Base-by-base conservation (phyloP, 257 asterid species). In the Solanum ahanhuiri region DNA sequence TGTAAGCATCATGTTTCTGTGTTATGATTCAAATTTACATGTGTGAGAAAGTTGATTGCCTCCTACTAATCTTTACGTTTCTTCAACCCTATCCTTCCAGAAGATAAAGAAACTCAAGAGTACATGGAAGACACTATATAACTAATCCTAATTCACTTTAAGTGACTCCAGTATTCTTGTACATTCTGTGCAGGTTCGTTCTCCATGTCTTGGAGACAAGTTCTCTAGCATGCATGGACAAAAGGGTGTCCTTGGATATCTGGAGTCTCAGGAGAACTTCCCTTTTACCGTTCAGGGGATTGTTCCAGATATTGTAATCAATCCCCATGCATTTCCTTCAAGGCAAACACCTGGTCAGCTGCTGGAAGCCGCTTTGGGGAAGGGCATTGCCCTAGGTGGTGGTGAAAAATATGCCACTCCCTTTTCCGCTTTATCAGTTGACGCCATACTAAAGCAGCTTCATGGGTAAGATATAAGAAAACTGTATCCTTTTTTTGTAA, bases 201-300 rank as follows among this genome's bases (percentile, higher is more conserved):
- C 95, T 75, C 99, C 99, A 9, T 91, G 98, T 58, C 96, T 94
- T 14, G 99, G 99, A 31, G 99, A 95, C 90, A 97, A 97, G 85
- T 97, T 97, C 83, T 95, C 98, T 1, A 97, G 99, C 91, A 97
- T 97, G 99, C 99, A 97, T 83, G 98, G 99, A 73, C 98, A 97
- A 89, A 97, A 97, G 90, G 99, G 99, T 81, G 99, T 97, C 75
- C 88, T 97, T 57, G 99, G 99, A 51, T 94, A 91, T 88, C 91
- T 95, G 87, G 98, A 97, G 83, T 93, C 94, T 51, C 99, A 95
- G 85, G 99, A 95, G 88, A 97, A 95, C 88, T 95, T 95, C 86
- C 98, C 98, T 45, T 97, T 97, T 85, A 95, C 97, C 5, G 89
- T 63, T 85, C 93, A 95, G 83, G 99, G 99, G 76, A 91, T 97